A percentile compares a stretch with the other conserved stretches of the same genome.
phyloP scores from a whole-genome alignment of 345 rosid species.

The Gossypium sturtianum region DNA sequence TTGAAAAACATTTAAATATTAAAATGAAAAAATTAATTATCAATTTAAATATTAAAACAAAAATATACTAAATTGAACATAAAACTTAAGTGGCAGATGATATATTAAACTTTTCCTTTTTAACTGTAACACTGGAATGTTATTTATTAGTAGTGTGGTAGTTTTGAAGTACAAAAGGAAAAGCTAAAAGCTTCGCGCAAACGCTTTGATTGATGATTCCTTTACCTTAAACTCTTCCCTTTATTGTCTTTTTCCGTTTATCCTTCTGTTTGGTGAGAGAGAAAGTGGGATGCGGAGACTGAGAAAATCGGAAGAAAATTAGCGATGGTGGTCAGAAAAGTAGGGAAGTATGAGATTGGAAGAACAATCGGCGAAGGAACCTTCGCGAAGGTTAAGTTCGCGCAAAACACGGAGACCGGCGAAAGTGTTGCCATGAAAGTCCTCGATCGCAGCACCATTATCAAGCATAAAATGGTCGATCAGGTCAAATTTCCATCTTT shows the following conservation, averaged over 20 bases:
- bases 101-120: no score
- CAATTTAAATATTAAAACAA: no score
- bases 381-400: slow-evolving; percentile 93
- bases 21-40: no score
- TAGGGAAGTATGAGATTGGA: slow-evolving; percentile 93
- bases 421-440: slow-evolving; percentile 99
- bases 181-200: not conserved
- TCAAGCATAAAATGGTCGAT: slow-evolving; percentile 95
- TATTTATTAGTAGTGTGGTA: not conserved
- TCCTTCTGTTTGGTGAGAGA: not conserved
- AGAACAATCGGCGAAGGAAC: slow-evolving; percentile 97
- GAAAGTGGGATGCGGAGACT: slow-evolving; percentile 3
- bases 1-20: no score
- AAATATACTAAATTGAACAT: no score
- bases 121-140: not conserved
- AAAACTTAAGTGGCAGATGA: no score
- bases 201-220: not conserved
- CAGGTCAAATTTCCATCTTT: slow-evolving; percentile 43
- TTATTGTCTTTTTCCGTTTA: not conserved
- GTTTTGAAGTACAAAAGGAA: not conserved
- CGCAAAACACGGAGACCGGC: slow-evolving; percentile 96
- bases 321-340: slow-evolving; percentile 82
- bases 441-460: slow-evolving; percentile 74
- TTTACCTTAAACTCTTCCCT: not conserved
- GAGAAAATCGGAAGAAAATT: not conserved